Evolutionary conservation across 108 stramenopile species (phyloP), one percentile per base, ranked within the genome.

Genomic region (Craspedostauros australis): DNA sequence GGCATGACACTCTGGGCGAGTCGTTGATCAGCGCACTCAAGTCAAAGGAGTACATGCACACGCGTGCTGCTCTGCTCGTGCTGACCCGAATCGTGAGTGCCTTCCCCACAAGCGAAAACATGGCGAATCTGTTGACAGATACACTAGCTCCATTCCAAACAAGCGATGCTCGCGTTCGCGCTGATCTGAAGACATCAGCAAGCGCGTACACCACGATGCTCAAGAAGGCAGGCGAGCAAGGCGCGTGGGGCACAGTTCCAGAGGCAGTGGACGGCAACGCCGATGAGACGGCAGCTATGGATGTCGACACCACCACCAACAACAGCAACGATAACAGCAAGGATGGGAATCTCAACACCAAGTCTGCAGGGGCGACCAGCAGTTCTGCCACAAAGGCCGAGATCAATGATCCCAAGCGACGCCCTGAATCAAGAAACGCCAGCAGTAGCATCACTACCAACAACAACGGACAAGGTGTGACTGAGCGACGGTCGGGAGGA

Each of bases 41-140:
- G 52, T 87, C 85, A 27, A 43, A 76, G 0, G 87, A 91, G 49
- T 94, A 94, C 59, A 94, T 94, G 61, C 85, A 90, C 54, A 83
- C 63, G 21, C 72, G 93, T 21, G 63, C 83, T 19, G 75, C 74
- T 3, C 75, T 94, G 4, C 68, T 91, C 5, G 70, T 94, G 7
- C 64, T 94, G 49, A 78, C 76, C 19, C 72, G 84, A 16, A 68
- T 90, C 5, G 86, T 88, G 5, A 62, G 73, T 24, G 73, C 76
- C 1, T 94, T 79, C 39, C 93, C 93, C 8, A 86, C 87, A 6
- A 72, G 81, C 36, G 76, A 83, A 21, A 64, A 63, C 22, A 36
- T 80, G n/a, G 88, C 84, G 11, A 75, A 86, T 24, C 75, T 77
- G 57, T 62, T 90, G 26, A 39, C 91, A 11, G 57, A 79, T 22